phyloP scores from a whole-genome alignment of 768 basidiomycete species.

The Kondoa subrosea region DNA sequence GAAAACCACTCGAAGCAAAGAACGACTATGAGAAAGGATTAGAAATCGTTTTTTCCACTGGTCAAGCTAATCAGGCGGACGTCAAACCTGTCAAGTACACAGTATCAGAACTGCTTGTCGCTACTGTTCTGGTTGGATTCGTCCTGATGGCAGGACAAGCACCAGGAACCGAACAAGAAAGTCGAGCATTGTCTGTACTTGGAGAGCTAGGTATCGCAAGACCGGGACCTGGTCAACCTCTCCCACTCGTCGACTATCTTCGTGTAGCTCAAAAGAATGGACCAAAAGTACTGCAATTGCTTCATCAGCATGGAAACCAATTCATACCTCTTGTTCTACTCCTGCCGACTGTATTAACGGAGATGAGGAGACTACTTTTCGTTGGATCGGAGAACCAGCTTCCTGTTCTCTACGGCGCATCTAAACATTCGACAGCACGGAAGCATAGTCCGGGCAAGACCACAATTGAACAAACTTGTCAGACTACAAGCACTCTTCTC shows the following conservation, averaged over 20 bases:
- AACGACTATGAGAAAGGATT: slow-evolving; percentile 36
- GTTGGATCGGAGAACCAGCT: slow-evolving; percentile 32
- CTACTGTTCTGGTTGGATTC: slow-evolving; percentile 1
- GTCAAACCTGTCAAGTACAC: background rate
- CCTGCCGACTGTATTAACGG: slow-evolving; percentile 35
- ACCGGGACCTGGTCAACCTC: slow-evolving; percentile 25
- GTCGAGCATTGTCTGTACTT: background rate
- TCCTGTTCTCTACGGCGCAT: slow-evolving; percentile 24
- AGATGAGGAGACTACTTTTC: slow-evolving; percentile 35
- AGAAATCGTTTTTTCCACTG: slow-evolving; percentile 34
- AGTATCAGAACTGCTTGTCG: background rate
- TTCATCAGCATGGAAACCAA: slow-evolving; percentile 34
- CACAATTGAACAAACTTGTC: slow-evolving; percentile 27
- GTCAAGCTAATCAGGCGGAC: background rate
- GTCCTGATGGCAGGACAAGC: background rate
- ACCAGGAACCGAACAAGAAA: background rate
- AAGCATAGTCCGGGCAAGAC: too few species aligned
- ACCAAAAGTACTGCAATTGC: slow-evolving; percentile 30
- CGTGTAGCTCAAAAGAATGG: slow-evolving; percentile 33
- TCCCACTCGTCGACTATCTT: slow-evolving; percentile 32
- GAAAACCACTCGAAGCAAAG: slow-evolving; percentile 30
- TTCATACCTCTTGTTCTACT: slow-evolving; percentile 37
- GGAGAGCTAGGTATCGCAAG: background rate
- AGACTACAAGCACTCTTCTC: slow-evolving; percentile 36
- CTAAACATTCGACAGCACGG: too few species aligned